A percentile compares a stretch with the other conserved stretches of the same genome.
phyloP scores from a whole-genome alignment of 208 protist species.

The Trypanosoma theileri region DNA sequence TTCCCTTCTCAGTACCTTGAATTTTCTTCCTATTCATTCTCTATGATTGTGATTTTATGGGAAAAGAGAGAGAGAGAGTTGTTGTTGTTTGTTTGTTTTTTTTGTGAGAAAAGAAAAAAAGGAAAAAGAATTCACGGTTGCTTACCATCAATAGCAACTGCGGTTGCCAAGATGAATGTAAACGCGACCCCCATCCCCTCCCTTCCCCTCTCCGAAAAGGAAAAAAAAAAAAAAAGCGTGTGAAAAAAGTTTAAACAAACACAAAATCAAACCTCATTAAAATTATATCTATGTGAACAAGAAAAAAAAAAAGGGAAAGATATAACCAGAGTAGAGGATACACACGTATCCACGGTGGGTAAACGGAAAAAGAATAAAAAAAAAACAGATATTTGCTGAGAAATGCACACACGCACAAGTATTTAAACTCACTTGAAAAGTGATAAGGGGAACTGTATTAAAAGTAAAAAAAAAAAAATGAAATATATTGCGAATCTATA shows the following conservation, averaged over 20 bases:
- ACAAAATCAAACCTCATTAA: background rate
- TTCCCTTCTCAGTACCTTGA: too few species aligned
- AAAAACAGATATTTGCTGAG: too few species aligned
- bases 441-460: background rate
- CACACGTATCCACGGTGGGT: too few species aligned
- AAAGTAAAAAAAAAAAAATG: slow-evolving; percentile 8
- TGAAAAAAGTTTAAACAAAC: background rate
- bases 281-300: background rate
- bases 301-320: background rate
- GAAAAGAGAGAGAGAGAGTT: background rate
- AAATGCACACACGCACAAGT: too few species aligned
- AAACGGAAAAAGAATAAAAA: too few species aligned
- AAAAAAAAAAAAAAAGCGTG: too few species aligned
- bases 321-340: background rate
- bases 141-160: too few species aligned
- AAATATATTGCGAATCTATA: slow-evolving; percentile 3
- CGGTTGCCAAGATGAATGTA: too few species aligned
- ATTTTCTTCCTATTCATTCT: too few species aligned
- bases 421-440: too few species aligned
- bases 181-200: too few species aligned
- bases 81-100: background rate
- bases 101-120: slow-evolving; percentile 8
- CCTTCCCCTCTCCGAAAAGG: too few species aligned
- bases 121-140: background rate
- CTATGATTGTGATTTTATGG: background rate